These are phyloP conservation scores for Climacium dendroides DNA, from an alignment of 225 moss, liverwort and hornwort genomes.

Conservation along the genomic window DNA sequence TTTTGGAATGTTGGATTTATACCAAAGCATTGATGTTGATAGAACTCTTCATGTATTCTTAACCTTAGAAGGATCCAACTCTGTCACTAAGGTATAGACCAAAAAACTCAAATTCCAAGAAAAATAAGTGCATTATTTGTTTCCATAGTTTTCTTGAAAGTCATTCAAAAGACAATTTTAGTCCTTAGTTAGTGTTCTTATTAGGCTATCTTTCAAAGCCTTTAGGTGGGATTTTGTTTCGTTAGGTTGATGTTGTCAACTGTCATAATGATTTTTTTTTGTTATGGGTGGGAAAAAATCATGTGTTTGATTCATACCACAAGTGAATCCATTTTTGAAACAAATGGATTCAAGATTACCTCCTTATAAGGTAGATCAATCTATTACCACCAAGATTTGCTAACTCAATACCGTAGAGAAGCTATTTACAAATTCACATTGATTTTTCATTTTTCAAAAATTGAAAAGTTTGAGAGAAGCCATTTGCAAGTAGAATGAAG, in stretches of 20 bases:
- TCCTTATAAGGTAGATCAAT: not conserved
- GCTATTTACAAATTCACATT: not conserved
- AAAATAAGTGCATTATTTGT: not conserved
- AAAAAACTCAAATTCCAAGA: not conserved
- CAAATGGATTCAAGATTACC: not conserved
- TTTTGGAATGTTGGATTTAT: not conserved
- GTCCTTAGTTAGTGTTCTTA: rapidly evolving
- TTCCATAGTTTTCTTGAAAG: not conserved
- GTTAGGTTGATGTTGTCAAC: not conserved
- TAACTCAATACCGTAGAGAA: not conserved
- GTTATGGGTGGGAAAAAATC: not conserved
- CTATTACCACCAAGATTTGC: not conserved
- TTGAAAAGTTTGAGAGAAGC: not conserved
- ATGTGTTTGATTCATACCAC: not conserved
- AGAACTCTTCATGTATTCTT: not conserved
- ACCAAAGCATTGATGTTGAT: not conserved
- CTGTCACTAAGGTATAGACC: not conserved
- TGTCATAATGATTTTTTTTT: not conserved
- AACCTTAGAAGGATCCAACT: not conserved
- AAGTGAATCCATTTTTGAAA: not conserved
- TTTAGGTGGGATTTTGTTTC: not conserved
- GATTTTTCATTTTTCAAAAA: not conserved
- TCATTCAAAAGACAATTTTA: not conserved
- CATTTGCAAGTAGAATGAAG: not conserved
- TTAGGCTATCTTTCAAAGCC: not conserved